Evolutionary conservation across 495 filamentous ascomycete species (phyloP).

Genomic region (Penicillium alfredii): DNA sequence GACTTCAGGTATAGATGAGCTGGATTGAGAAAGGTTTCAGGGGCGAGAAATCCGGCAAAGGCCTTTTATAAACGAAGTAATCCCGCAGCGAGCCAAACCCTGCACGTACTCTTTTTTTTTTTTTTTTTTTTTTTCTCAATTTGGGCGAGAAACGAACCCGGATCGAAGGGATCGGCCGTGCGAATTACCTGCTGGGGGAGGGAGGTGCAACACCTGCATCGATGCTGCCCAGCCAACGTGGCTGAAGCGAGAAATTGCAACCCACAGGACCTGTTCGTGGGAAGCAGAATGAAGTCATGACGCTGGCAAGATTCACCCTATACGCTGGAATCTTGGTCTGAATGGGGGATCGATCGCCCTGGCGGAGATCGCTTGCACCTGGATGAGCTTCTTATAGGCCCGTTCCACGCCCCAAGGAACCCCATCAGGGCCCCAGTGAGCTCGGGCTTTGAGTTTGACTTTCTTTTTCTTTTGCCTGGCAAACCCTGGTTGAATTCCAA

Average conservation of each 20-base stretch:
- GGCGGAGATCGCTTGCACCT: slow-evolving; percentile 2
- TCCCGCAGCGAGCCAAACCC: slow-evolving; percentile 12
- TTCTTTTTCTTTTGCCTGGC: slow-evolving; percentile 1
- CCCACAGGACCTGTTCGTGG: slow-evolving; percentile 1
- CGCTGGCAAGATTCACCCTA: background rate
- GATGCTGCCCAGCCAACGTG: slow-evolving; percentile 19
- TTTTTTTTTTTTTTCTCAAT: slow-evolving; percentile 2
- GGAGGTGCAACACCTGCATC: slow-evolving; percentile 4
- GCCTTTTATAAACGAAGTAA: background rate
- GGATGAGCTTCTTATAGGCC: slow-evolving; percentile 13
- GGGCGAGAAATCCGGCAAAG: too few species aligned
- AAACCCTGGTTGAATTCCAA: too few species aligned
- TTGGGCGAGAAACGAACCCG: slow-evolving; percentile 1
- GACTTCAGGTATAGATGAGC: too few species aligned
- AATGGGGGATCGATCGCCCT: slow-evolving; percentile 12
- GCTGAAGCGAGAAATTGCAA: slow-evolving; percentile 1
- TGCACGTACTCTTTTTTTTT: slow-evolving; percentile 4
- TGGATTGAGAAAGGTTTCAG: too few species aligned
- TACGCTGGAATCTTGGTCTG: slow-evolving; percentile 11
- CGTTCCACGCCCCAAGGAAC: slow-evolving; percentile 1
- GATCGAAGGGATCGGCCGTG: slow-evolving; percentile 6
- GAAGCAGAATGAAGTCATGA: slow-evolving; percentile 14
- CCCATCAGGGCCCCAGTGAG: slow-evolving; percentile 1
- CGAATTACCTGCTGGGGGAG: slow-evolving; percentile 4
- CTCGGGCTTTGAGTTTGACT: slow-evolving; percentile 6